Conservation (phyloP, 2,329 filamentous ascomycete genomes). For the Nemania abortiva region DNA sequence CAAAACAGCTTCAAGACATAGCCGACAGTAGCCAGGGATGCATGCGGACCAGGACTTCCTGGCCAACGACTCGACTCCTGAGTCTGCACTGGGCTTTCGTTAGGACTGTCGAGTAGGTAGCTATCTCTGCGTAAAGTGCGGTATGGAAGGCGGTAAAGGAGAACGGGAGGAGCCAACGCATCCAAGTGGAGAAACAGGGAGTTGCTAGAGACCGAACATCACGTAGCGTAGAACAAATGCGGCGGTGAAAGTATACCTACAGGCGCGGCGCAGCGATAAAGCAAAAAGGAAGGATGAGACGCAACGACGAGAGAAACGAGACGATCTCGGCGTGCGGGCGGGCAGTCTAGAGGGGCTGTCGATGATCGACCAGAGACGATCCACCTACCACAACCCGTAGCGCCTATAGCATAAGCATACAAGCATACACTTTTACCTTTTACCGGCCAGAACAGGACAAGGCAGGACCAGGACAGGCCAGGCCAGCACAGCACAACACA, state of each 20-base stretch:
- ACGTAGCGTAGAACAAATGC: conserved; percentile 19
- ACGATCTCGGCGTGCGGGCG: conserved; percentile 35
- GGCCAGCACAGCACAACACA: conserved; percentile 12
- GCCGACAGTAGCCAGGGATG: conserved; percentile 33
- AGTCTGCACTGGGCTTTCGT: conserved; percentile 25
- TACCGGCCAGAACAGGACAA: not conserved
- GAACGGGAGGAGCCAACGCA: conserved; percentile 44
- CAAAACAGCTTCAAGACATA: conserved; percentile 33
- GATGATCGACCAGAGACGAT: not conserved
- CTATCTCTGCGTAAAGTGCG: conserved; percentile 35
- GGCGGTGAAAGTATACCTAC: conserved; percentile 34
- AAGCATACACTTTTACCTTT: not conserved
- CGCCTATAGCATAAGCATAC: conserved; percentile 14
- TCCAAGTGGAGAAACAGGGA: conserved; percentile 38
- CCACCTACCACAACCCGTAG: not conserved
- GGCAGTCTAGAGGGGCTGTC: conserved; percentile 14
- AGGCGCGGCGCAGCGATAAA: conserved; percentile 25
- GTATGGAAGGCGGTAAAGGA: conserved; percentile 44
- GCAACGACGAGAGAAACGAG: conserved; percentile 16
- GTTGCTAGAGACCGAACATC: conserved; percentile 23
- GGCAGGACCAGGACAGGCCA: not conserved
- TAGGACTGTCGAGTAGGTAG: conserved; percentile 25
- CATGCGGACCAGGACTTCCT: conserved; percentile 36
- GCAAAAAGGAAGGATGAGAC: conserved; percentile 28
- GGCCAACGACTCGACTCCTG: conserved; percentile 29